These are phyloP conservation scores for Pleurostoma richardsiae DNA, from an alignment of 2,329 filamentous ascomycete species.

Conservation along the genomic window DNA sequence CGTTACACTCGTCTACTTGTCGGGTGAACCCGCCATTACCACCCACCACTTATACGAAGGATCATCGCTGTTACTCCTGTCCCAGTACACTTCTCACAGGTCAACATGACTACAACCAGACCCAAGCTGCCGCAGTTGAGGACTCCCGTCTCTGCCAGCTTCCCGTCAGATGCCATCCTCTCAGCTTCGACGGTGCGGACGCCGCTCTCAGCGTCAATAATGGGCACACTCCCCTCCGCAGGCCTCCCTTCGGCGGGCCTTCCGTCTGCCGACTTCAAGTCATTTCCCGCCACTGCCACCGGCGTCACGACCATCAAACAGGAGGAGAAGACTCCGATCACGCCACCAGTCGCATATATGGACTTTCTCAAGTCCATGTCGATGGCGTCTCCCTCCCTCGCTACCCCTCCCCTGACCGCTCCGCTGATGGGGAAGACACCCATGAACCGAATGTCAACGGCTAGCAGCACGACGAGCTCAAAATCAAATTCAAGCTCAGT, in stretches of 20 bases:
- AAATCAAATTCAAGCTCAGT: slow-evolving; percentile 41
- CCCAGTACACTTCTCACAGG: slow-evolving; percentile 6
- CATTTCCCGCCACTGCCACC: slow-evolving; percentile 34
- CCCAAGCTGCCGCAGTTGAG: slow-evolving; percentile 55
- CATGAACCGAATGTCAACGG: slow-evolving; percentile 17
- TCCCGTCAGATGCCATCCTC: slow-evolving; percentile 17
- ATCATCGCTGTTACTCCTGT: too few species aligned
- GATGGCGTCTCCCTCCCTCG: slow-evolving; percentile 60
- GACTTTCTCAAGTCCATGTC: slow-evolving; percentile 87
- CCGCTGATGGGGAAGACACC: slow-evolving; percentile 20
- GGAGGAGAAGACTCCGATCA: slow-evolving; percentile 78
- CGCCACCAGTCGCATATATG: slow-evolving; percentile 81
- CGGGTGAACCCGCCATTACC: slow-evolving; percentile 6
- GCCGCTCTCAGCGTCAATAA: slow-evolving; percentile 53
- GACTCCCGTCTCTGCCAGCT: slow-evolving; percentile 55
- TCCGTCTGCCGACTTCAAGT: slow-evolving; percentile 24
- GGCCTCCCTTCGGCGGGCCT: slow-evolving; percentile 32
- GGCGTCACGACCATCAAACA: slow-evolving; percentile 57
- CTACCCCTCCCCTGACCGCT: slow-evolving; percentile 33
- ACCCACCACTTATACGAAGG: neutral
- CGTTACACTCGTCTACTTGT: slow-evolving; percentile 4
- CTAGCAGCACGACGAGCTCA: slow-evolving; percentile 33
- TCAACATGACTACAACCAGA: slow-evolving; percentile 50
- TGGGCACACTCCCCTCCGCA: slow-evolving; percentile 29
- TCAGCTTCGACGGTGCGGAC: slow-evolving; percentile 56